Evolutionary conservation across 768 basidiomycete genomes (phyloP).

Genomic region (Termitomyces sp.): DNA sequence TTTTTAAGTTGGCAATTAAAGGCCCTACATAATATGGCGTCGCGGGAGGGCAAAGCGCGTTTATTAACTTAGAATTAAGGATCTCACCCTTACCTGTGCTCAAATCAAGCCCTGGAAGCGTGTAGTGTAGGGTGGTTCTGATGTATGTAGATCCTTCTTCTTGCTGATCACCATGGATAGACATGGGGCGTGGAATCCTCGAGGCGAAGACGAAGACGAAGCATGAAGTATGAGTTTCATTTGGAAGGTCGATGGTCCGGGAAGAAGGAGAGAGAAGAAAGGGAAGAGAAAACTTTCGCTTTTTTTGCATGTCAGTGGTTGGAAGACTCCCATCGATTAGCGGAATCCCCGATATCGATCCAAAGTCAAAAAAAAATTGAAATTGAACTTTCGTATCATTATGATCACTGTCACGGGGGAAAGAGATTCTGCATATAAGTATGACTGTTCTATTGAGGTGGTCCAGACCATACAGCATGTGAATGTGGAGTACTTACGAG

Average conservation of each 20-base stretch:
- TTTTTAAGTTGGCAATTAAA: conserved; percentile 3
- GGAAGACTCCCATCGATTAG: background rate
- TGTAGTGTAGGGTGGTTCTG: background rate
- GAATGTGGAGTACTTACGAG: background rate
- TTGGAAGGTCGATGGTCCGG: background rate
- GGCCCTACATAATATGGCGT: background rate
- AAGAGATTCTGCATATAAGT: background rate
- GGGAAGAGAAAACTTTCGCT: background rate
- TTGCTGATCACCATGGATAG: background rate
- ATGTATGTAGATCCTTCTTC: background rate
- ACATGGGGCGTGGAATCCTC: conserved; percentile 6
- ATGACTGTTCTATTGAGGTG: background rate
- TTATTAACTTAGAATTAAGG: too few species aligned
- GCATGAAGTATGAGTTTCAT: background rate
- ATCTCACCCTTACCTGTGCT: too few species aligned
- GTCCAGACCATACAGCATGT: too few species aligned
- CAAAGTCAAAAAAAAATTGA: background rate
- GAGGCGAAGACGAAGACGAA: conserved; percentile 3
- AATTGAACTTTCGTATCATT: background rate
- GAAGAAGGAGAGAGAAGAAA: background rate
- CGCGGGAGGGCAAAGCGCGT: background rate
- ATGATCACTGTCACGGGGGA: background rate
- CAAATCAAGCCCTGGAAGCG: too few species aligned
- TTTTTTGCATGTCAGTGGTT: background rate
- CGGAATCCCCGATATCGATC: background rate